Evolutionary conservation across 305 asterid genomes (phyloP).

Genomic region (Ajuga reptans): DNA sequence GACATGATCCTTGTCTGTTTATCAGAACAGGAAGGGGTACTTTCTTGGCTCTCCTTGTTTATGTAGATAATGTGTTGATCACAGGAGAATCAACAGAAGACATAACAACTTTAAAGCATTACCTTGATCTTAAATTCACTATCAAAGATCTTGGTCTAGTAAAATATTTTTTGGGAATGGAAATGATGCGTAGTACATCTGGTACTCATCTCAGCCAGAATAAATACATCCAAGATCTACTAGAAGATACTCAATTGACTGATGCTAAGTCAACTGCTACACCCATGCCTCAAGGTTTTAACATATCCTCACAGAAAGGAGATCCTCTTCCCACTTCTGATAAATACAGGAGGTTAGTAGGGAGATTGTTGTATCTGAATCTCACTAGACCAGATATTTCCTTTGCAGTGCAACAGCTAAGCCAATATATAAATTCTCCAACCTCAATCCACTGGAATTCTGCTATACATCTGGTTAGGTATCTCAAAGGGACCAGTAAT

Average conservation of each 20-base stretch:
- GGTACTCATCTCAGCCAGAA: background rate
- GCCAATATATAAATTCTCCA: background rate
- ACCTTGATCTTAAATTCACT: background rate
- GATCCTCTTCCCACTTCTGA: background rate
- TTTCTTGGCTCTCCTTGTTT: background rate
- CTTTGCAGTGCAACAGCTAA: background rate
- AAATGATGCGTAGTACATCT: background rate
- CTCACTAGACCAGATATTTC: background rate
- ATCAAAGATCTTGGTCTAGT: background rate
- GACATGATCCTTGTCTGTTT: background rate
- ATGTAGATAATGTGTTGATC: background rate
- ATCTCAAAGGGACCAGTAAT: too few relatives aligned
- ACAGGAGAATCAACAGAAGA: background rate
- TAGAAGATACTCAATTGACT: background rate
- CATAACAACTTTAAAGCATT: background rate
- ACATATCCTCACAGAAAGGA: background rate
- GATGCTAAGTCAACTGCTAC: background rate
- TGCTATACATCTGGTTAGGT: too few relatives aligned
- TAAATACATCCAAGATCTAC: background rate
- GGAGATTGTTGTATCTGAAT: background rate
- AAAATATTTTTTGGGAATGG: background rate
- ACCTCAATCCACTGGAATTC: too few relatives aligned
- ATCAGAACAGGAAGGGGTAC: background rate
- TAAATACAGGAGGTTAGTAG: background rate
- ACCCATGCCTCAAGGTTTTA: background rate